Base-by-base conservation (phyloP, 148 eudicot genomes). In the Heliosperma pusillum region DNA sequence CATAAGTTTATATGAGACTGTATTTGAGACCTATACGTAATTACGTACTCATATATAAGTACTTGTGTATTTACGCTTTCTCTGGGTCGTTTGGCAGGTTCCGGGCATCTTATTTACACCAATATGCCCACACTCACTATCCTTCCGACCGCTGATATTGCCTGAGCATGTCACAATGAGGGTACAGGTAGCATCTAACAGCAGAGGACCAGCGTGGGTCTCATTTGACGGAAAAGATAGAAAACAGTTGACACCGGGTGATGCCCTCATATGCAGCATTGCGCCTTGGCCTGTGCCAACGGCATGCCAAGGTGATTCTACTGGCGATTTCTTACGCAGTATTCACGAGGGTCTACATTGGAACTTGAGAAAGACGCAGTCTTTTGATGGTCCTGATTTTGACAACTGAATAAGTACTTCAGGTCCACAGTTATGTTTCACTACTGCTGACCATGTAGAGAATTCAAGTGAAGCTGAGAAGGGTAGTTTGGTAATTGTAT, bases 261-360 rank as follows among this genome's bases (percentile, higher is more conserved):
- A 90, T 77, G 96, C 97, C 4, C 91, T 94, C 52, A 80, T 91
- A 30, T 94, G 98, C 85, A 94, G 98, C 85, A 91, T 94, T 87
- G 95, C 98, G 1, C 86, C 90, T 52, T 94, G 98, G 91, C 98
- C 98, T 3, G 97, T 94, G 19, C 96, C 98, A 22, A 94, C 96
- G 4, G 98, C 98, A 0, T 94, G 98, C 62, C 91, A 86, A 74
- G 78, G 62, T 1, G 93, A 91, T 79, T 88, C 98, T 16, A 91
- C 91, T 70, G 82, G 79, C 7, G 98, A 94, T 70, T 94, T 94
- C 84, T 78, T 94, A 42, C 90, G 88, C 45, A 91, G 97, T 81
- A 94, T 94, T 66, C 98, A 90, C 2, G 96, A 94, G 7, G 97
- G 96, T 19, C 91, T 94, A 50, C 97, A 94, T 61, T 94, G 98